Percentiles rank a stretch among this genome's conserved stretches.
Conservation (phyloP, 306 rosid genomes). For the Quercus suber region DNA sequence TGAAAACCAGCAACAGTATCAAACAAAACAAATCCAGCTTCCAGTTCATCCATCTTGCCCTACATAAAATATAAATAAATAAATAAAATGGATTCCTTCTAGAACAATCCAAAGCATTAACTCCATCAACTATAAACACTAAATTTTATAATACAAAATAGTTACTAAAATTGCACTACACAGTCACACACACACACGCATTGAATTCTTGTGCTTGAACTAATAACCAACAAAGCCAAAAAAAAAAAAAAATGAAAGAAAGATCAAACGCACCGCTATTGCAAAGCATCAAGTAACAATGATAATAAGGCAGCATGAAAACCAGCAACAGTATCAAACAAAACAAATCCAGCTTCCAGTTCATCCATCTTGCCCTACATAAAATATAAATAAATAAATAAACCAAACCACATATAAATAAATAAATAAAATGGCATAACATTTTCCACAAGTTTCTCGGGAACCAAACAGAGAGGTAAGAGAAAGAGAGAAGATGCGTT, state of each 20-base stretch:
- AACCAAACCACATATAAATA: no score
- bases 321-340: constrained; percentile 80
- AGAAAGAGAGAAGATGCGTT: background rate
- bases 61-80: constrained; percentile 1
- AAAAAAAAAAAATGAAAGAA: background rate
- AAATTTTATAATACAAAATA: no score
- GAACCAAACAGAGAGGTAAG: background rate
- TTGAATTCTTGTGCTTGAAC: no score
- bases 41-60: constrained; percentile 94
- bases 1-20: constrained; percentile 77
- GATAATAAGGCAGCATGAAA: constrained; percentile 88
- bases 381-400: no score
- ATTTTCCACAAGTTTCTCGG: background rate
- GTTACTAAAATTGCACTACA: no score
- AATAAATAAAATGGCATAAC: no score
- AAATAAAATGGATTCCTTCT: no score
- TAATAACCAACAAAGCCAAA: no score
- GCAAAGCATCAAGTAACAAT: constrained; percentile 86
- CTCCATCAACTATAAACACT: no score
- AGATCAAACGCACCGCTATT: constrained; percentile 40
- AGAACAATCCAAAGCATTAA: no score
- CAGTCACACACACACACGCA: no score
- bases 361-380: constrained; percentile 75
- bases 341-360: constrained; percentile 90
- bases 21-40: constrained; percentile 80